These are phyloP conservation scores for Crithidia sp. DNA, from an alignment of 208 protist species.

Conservation along the genomic window DNA sequence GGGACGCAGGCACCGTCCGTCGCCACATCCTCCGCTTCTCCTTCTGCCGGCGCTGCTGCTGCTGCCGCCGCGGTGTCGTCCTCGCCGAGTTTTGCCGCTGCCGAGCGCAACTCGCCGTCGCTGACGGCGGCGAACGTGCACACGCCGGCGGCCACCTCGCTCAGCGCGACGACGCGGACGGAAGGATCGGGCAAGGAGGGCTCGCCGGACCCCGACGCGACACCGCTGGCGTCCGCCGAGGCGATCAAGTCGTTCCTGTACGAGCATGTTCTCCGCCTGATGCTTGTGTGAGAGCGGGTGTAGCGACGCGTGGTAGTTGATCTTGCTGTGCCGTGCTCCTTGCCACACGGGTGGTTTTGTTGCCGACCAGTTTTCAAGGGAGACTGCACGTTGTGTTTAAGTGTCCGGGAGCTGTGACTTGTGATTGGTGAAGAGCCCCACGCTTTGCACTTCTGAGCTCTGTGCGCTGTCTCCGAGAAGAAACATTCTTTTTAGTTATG, in stretches of 20 bases:
- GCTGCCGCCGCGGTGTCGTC: not conserved
- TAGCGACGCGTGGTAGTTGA: not conserved
- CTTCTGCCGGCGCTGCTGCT: not conserved
- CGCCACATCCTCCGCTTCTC: not conserved
- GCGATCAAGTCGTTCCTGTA: slow-evolving; percentile 63
- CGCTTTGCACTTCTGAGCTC: too few relatives aligned
- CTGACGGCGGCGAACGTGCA: slow-evolving; percentile 18
- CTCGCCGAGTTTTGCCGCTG: too few relatives aligned
- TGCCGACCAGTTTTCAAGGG: too few relatives aligned
- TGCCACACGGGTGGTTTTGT: too few relatives aligned
- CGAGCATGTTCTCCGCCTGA: slow-evolving; percentile 36
- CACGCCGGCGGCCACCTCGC: slow-evolving; percentile 26
- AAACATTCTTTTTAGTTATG: not conserved
- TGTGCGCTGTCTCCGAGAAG: too few relatives aligned
- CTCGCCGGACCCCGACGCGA: slow-evolving; percentile 30
- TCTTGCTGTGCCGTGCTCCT: too few relatives aligned
- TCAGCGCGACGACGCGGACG: slow-evolving; percentile 26
- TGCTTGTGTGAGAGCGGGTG: slow-evolving; percentile 10
- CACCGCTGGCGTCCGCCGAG: slow-evolving; percentile 44
- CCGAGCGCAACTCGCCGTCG: slow-evolving; percentile 19
- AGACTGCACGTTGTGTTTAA: too few relatives aligned
- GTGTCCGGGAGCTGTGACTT: too few relatives aligned
- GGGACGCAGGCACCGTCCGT: slow-evolving; percentile 4
- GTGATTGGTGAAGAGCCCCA: too few relatives aligned
- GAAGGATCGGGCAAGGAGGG: slow-evolving; percentile 35